A percentile compares a stretch with the other conserved stretches of the same genome.
phyloP scores from a whole-genome alignment of 1,139 yeast genomes.

The Debaryomycetaceae sp. region DNA sequence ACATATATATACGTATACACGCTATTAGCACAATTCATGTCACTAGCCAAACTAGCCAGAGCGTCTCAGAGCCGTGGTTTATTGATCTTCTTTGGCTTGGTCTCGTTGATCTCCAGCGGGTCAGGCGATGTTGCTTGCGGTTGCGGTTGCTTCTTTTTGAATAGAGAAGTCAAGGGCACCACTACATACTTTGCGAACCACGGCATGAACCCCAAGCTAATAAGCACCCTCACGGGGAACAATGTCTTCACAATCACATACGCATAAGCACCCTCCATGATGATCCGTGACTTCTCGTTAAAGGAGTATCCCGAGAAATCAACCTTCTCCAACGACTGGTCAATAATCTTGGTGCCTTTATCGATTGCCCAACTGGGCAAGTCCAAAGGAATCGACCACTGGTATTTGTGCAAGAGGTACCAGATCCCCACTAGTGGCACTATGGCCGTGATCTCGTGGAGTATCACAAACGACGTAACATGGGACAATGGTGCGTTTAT shows the following conservation, averaged over 20 bases:
- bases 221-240: slow-evolving; percentile 57
- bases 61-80: slow-evolving; percentile 30
- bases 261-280: slow-evolving; percentile 85
- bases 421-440: slow-evolving; percentile 75
- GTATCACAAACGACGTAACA: slow-evolving; percentile 65
- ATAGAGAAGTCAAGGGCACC: slow-evolving; percentile 46
- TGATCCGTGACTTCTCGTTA: slow-evolving; percentile 52
- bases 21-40: background rate
- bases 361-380: slow-evolving; percentile 65
- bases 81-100: slow-evolving; percentile 18
- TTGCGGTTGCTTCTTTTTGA: slow-evolving; percentile 12
- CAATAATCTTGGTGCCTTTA: slow-evolving; percentile 60
- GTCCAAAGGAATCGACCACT: slow-evolving; percentile 43
- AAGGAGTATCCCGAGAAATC: slow-evolving; percentile 36
- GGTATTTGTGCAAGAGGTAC: slow-evolving; percentile 63
- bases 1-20: background rate
- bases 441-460: slow-evolving; percentile 87
- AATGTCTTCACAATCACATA: slow-evolving; percentile 70
- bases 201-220: slow-evolving; percentile 63
- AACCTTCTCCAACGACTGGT: slow-evolving; percentile 35
- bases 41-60: background rate
- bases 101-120: background rate
- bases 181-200: slow-evolving; percentile 60
- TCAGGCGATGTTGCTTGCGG: background rate
- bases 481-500: slow-evolving; percentile 65